Base-by-base conservation (phyloP, 805 yeast genomes). In the Saccharomycopsis microspora region DNA sequence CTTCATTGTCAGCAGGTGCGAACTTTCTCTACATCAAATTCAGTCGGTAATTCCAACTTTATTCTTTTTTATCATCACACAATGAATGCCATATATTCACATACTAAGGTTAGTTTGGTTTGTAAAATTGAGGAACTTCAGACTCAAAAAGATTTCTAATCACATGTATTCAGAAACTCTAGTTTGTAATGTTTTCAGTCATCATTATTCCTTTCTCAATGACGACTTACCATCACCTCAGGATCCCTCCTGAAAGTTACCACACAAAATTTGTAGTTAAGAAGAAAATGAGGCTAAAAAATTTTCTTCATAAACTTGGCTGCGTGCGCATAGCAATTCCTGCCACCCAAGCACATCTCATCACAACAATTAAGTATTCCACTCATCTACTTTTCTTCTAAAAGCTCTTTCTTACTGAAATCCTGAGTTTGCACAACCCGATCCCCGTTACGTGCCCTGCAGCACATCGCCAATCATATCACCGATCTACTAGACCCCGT, bases 131-230 rank as follows among this genome's bases (percentile, higher is more conserved):
- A 3, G 28, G 44, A 34, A 34, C 8, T 32, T 42, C 44, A 47
- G 46, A 44, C 44, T 40, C 32, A 39, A 39, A 44, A 47, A 44
- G 59, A 56, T 58, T 63, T 60, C 68, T 65, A 65, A 66, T 66
- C 69, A 66, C 55, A 49, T 60, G 54, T 54, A 48, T 53, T 65
- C 70, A 66, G 70, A 66, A 66, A 66, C 70, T 66, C 70, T 66
- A 66, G 70, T 66, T 66, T 66, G 70, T 64, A 64, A 50, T 35
- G 30, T 43, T 50, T 47, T 47, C 40, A 43, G 53, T 50, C 53
- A 50, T 50, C 53, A 50, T 43, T 34, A 32, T 42, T 19, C 29
- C 10, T 34, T 34, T 34, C 19, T 19, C 19, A 19, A 19, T 19
- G 19, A 19, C 19, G 19, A 19, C 19, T 19, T 19, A 19, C 19